Evolutionary conservation across 176 grass and related monocot species (phyloP).

Genomic region (Bonia amplexicaulis): DNA sequence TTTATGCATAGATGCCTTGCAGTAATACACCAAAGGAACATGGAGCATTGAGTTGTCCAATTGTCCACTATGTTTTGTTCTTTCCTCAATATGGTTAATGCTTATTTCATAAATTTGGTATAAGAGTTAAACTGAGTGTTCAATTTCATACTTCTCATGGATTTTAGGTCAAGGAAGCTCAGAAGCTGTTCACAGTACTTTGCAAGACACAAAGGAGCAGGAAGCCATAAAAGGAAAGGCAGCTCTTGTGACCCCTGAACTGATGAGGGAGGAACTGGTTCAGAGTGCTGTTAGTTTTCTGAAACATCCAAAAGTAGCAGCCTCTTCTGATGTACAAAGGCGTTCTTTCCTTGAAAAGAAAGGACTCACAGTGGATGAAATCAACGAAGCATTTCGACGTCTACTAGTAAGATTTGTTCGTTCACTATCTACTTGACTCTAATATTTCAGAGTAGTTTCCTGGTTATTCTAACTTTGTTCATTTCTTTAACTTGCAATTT

Average conservation of each 20-base stretch:
- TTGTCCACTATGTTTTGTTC: background rate
- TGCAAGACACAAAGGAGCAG: background rate
- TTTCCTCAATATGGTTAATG: background rate
- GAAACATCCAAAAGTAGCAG: conserved; percentile 49
- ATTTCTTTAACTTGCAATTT: background rate
- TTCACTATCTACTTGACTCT: background rate
- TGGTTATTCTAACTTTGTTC: background rate
- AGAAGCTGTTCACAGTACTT: background rate
- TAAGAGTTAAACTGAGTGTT: background rate
- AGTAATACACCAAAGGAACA: background rate
- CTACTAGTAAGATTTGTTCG: conserved; percentile 30
- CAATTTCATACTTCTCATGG: background rate
- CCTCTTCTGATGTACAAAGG: conserved; percentile 44
- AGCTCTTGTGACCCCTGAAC: conserved; percentile 2
- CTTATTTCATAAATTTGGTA: background rate
- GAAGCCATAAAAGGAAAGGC: background rate
- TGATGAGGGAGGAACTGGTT: conserved; percentile 59
- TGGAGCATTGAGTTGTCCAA: background rate
- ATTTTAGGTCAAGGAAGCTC: conserved; percentile 19
- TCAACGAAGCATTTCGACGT: conserved; percentile 55
- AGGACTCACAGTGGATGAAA: conserved; percentile 55
- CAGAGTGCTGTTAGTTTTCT: conserved; percentile 63
- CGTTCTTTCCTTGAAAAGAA: conserved; percentile 72
- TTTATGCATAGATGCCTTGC: background rate
- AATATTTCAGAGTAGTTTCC: background rate